Conservation (phyloP, 2,329 filamentous ascomycete genomes). For the Purpureocillium takamizusanense region DNA sequence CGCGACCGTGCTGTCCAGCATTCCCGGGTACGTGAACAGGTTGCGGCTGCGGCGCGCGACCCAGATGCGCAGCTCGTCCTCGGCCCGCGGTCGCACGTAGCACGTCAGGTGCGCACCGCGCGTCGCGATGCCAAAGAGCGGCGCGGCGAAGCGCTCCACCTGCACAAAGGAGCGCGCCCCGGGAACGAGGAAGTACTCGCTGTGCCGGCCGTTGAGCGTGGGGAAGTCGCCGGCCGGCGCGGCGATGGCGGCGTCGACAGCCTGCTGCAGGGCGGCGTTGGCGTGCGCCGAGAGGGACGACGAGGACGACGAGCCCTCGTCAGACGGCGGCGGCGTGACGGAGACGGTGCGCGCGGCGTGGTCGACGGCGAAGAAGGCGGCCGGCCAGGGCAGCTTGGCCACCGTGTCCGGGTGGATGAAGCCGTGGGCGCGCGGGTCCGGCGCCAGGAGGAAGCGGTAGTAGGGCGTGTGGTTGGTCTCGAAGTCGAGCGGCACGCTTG, state of each 20-base stretch:
- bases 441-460: constrained; percentile 35
- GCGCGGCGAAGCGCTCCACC: constrained; percentile 53
- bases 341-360: constrained; percentile 21
- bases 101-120: constrained; percentile 60
- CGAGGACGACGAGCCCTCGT: constrained; percentile 11
- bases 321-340: constrained; percentile 18
- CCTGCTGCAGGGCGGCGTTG: constrained; percentile 28
- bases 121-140: constrained; percentile 58
- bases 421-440: constrained; percentile 37
- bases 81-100: constrained; percentile 29
- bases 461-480: constrained; percentile 25
- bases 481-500: constrained; percentile 38
- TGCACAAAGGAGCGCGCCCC: constrained; percentile 26
- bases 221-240: constrained; percentile 27
- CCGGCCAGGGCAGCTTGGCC: constrained; percentile 36
- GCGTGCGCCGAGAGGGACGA: constrained; percentile 18
- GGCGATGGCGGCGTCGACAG: constrained; percentile 27
- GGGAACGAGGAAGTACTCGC: constrained; percentile 32
- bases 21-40: constrained; percentile 64
- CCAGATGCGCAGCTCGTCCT: constrained; percentile 55
- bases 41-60: constrained; percentile 55
- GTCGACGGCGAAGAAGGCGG: constrained; percentile 25
- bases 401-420: constrained; percentile 38
- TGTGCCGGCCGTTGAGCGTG: constrained; percentile 26
- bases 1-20: constrained; percentile 74